These are phyloP conservation scores for Phaeophleospora eucalypticola DNA, from an alignment of 2,329 filamentous ascomycete species.

Conservation along the genomic window DNA sequence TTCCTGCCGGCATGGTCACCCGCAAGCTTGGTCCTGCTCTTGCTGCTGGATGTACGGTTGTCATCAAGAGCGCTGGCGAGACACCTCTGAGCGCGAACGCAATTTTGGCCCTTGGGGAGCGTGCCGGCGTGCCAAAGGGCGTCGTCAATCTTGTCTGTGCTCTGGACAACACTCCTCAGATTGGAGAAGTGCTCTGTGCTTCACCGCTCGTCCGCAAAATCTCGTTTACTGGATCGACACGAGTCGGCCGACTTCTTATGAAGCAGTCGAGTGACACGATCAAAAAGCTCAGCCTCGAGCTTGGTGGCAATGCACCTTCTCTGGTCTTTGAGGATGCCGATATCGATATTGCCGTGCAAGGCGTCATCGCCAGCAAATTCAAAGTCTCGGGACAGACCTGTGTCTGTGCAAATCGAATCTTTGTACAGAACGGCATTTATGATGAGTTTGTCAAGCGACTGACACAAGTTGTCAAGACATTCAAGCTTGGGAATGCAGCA, in stretches of 20 bases:
- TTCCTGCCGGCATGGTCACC: constrained; percentile 27
- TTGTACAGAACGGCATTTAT: constrained; percentile 66
- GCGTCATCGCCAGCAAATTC: constrained; percentile 25
- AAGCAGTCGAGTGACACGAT: constrained; percentile 18
- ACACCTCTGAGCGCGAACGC: constrained; percentile 24
- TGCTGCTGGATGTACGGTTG: constrained; percentile 26
- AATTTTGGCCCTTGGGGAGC: constrained; percentile 13
- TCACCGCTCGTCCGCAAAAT: constrained; percentile 23
- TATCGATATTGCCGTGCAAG: constrained; percentile 22
- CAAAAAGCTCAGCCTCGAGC: constrained; percentile 24
- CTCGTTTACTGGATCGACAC: constrained; percentile 27
- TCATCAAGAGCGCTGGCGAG: constrained; percentile 24
- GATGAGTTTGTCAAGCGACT: constrained; percentile 34
- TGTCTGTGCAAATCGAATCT: constrained; percentile 62
- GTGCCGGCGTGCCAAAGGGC: constrained; percentile 19
- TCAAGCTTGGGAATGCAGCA: constrained; percentile 71
- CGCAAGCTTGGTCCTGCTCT: constrained; percentile 18
- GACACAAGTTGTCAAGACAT: constrained; percentile 53
- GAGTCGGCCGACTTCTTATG: constrained; percentile 23
- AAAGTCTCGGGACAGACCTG: constrained; percentile 25
- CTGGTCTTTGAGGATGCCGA: constrained; percentile 30
- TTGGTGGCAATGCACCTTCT: constrained; percentile 28
- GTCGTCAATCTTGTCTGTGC: constrained; percentile 17
- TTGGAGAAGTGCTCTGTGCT: constrained; percentile 6
- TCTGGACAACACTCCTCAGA: constrained; percentile 44